Base-by-base conservation (phyloP, 306 rosid genomes). In the Mimosa bimucronata region DNA sequence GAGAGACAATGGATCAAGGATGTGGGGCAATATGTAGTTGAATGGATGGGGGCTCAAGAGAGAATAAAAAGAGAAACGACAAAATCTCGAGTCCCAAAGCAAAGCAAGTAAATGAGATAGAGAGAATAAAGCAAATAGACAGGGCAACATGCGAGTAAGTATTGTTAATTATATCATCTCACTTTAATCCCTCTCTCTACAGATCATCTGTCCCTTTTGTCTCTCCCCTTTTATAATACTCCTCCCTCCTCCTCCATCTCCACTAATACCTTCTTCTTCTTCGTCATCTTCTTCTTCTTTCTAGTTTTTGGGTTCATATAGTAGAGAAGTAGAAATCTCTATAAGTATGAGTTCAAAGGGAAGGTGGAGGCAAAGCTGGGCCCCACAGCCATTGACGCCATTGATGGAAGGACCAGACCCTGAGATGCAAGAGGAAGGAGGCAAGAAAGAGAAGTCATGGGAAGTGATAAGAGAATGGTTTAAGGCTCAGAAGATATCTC, bases 71-170 rank as follows among this genome's bases (percentile, higher is more conserved):
- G 78, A 70, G 77, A 71, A 83, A 86, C 75, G 87, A 92, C 90
- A 85, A 66, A n/a, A 81, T 44, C 88, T 76, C 42, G 88, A 85
- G 87, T 86, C 83, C 87, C 80, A 83, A 71, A 79, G 86, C 69
- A 82, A 82, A 77, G 84, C 72, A 9, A 55, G 7, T 55, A 18
- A 46, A 42, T 11, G 52, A 46, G 38, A 34, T 34, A 48, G 26
- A 8, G 62, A 80, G 86, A 89, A 89, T 89, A 92, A 92, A 92
- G 97, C 84, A 84, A 88, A 10, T 88, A 78, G 94, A 92, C 97
- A 87, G 83, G 80, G 91, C 92, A 91, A 87, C 97, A 91, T 92
- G 88, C 89, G 91, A 85, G 84, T 85, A 60, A 89, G 88, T 81
- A 64, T 82, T 74, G 68, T 83, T 65, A 15, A 65, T 65, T 31